Evolutionary conservation across 495 filamentous ascomycete species (phyloP).

Genomic region (Penicillium herquei): DNA sequence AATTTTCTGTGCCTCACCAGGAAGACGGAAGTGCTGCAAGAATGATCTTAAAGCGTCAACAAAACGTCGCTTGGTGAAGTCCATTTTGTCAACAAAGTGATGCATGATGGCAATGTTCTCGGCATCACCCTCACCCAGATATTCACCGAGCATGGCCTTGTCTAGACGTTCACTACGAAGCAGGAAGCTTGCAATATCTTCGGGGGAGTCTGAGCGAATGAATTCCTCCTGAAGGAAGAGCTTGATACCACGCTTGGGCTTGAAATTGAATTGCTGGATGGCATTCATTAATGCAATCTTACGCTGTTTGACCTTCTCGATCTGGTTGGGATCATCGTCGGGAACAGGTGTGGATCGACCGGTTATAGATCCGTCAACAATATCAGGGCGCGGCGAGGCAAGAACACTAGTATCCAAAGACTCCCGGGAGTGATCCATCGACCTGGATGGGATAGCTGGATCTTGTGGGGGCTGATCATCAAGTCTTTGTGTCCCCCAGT

Average conservation of each 20-base stretch:
- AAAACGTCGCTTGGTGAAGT: slow-evolving; percentile 89
- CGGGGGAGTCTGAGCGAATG: slow-evolving; percentile 69
- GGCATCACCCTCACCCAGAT: slow-evolving; percentile 87
- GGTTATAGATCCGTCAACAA: slow-evolving; percentile 39
- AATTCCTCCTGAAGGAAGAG: slow-evolving; percentile 78
- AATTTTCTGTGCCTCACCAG: slow-evolving; percentile 98
- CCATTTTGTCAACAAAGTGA: slow-evolving; percentile 93
- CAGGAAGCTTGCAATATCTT: slow-evolving; percentile 84
- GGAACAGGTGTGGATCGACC: slow-evolving; percentile 69
- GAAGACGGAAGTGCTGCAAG: slow-evolving; percentile 90
- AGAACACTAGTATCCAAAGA: slow-evolving; percentile 69
- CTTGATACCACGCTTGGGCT: slow-evolving; percentile 93
- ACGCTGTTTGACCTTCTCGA: slow-evolving; percentile 88
- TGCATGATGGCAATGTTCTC: slow-evolving; percentile 98
- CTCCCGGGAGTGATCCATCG: slow-evolving; percentile 74
- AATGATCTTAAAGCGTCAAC: slow-evolving; percentile 90
- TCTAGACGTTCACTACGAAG: slow-evolving; percentile 72
- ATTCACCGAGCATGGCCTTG: slow-evolving; percentile 91
- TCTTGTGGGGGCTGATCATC: slow-evolving; percentile 52
- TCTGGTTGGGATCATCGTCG: slow-evolving; percentile 86
- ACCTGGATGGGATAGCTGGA: slow-evolving; percentile 54
- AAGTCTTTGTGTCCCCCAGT: slow-evolving; percentile 82
- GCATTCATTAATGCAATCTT: slow-evolving; percentile 91
- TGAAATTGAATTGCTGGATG: slow-evolving; percentile 94
- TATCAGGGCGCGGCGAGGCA: slow-evolving; percentile 48